A percentile compares a stretch with the other conserved stretches of the same genome.
phyloP scores from a whole-genome alignment of 2,329 filamentous ascomycete genomes.

The Aspergillus calidoustus region DNA sequence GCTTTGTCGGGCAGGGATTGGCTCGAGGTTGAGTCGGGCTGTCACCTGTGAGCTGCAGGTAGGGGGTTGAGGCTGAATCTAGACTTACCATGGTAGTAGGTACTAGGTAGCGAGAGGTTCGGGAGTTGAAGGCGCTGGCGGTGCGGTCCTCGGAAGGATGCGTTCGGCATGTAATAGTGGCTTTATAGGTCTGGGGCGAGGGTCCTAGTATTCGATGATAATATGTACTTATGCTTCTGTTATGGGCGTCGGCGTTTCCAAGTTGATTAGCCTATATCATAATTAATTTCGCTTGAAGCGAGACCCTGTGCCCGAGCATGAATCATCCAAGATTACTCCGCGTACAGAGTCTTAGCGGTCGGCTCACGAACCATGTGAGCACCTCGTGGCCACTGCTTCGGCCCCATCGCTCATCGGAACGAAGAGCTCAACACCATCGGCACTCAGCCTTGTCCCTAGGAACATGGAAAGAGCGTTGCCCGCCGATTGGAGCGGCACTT shows the following conservation, averaged over 20 bases:
- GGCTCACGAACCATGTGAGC: not conserved
- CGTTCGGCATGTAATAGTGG: not conserved
- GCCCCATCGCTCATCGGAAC: not conserved
- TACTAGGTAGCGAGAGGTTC: not conserved
- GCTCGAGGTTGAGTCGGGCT: not conserved
- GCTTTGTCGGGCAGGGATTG: not conserved
- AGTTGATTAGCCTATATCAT: not conserved
- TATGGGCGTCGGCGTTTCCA: not conserved
- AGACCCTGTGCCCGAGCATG: not conserved
- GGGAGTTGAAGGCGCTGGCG: not conserved
- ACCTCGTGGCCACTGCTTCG: not conserved
- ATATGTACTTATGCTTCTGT: not conserved
- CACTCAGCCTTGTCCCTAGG: conserved; percentile 10
- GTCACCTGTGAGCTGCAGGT: no score
- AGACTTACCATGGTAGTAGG: not conserved
- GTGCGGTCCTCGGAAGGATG: not conserved
- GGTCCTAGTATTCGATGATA: not conserved
- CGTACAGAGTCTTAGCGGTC: not conserved
- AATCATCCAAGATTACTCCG: not conserved
- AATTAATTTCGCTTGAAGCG: not conserved
- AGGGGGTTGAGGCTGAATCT: not conserved
- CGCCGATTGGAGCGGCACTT: conserved; percentile 7
- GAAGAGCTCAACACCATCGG: not conserved
- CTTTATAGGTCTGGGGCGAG: not conserved
- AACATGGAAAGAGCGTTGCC: not conserved